These are phyloP conservation scores for Wickerhamomyces bisporus DNA, from an alignment of 805 yeast genomes.

Conservation along the genomic window DNA sequence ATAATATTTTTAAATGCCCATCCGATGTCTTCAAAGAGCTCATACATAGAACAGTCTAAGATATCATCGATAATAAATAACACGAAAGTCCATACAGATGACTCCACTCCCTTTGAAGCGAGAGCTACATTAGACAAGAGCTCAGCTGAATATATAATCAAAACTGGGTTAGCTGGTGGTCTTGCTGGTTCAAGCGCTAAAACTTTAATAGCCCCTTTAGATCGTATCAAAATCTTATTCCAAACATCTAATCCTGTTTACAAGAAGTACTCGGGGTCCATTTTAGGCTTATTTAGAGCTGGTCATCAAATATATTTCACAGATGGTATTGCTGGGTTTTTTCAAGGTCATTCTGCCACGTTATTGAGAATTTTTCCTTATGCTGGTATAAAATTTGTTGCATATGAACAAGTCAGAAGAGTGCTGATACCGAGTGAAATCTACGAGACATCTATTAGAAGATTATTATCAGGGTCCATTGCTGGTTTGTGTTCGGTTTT, in stretches of 20 bases:
- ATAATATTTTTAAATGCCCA: too few species aligned
- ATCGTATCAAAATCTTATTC: slow-evolving; percentile 88
- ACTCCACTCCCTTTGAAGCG: slow-evolving; percentile 16
- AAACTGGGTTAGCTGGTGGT: slow-evolving; percentile 93
- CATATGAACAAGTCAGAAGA: slow-evolving; percentile 87
- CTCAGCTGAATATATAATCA: slow-evolving; percentile 69
- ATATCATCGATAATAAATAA: slow-evolving; percentile 11
- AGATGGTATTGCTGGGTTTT: slow-evolving; percentile 79
- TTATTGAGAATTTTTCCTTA: slow-evolving; percentile 88
- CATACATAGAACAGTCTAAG: slow-evolving; percentile 2
- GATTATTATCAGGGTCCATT: slow-evolving; percentile 83
- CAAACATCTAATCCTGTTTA: slow-evolving; percentile 94
- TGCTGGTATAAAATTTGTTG: slow-evolving; percentile 94
- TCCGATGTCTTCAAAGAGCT: slow-evolving; percentile 1
- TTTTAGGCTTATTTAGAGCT: slow-evolving; percentile 71
- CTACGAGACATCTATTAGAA: slow-evolving; percentile 74
- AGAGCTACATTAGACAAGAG: slow-evolving; percentile 47
- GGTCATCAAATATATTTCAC: slow-evolving; percentile 54
- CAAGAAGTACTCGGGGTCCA: slow-evolving; percentile 71
- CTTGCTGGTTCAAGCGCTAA: slow-evolving; percentile 95
- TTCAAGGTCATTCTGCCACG: slow-evolving; percentile 95
- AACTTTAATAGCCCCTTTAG: slow-evolving; percentile 91
- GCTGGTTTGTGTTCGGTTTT: slow-evolving; percentile 87
- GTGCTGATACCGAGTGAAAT: slow-evolving; percentile 67
- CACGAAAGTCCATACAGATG: slow-evolving; percentile 15